Conservation (phyloP, 352 stramenopile species). For the Halophytophthora batemanensis region DNA sequence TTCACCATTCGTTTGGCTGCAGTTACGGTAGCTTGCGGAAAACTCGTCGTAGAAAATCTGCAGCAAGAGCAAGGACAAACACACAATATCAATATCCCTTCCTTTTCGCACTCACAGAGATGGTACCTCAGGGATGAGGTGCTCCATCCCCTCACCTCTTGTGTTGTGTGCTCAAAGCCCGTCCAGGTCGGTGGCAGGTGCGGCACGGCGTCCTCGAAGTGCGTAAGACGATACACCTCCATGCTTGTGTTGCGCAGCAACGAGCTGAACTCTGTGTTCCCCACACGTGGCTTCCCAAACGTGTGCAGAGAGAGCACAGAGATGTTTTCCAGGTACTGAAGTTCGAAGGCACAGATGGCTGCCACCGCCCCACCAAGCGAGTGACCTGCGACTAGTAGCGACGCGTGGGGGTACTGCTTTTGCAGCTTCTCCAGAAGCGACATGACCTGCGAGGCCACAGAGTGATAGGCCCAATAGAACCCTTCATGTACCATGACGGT, state of each 20-base stretch:
- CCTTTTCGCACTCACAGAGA: too few relatives aligned
- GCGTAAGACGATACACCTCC: conserved; percentile 70
- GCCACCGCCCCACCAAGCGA: conserved; percentile 73
- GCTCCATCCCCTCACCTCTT: conserved; percentile 45
- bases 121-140: neutral
- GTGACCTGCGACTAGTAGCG: conserved; percentile 66
- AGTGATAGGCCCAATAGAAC: conserved; percentile 81
- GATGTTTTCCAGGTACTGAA: conserved; percentile 60
- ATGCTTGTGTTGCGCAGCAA: conserved; percentile 48
- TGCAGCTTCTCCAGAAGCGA: conserved; percentile 29
- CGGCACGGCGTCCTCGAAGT: conserved; percentile 75
- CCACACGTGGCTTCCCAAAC: conserved; percentile 76
- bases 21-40: conserved; percentile 55
- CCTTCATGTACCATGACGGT: conserved; percentile 65
- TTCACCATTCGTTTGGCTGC: conserved; percentile 57
- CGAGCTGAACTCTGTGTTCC: conserved; percentile 64
- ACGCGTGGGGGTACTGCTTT: conserved; percentile 35
- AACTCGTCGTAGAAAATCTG: conserved; percentile 86
- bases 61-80: neutral
- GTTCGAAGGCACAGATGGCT: conserved; percentile 70
- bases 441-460: conserved; percentile 52
- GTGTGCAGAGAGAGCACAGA: conserved; percentile 57
- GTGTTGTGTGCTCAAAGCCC: conserved; percentile 66
- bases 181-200: conserved; percentile 77
- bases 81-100: conserved; percentile 4